phyloP scores from a whole-genome alignment of 495 filamentous ascomycete species.

The Aspergillus campestris region DNA sequence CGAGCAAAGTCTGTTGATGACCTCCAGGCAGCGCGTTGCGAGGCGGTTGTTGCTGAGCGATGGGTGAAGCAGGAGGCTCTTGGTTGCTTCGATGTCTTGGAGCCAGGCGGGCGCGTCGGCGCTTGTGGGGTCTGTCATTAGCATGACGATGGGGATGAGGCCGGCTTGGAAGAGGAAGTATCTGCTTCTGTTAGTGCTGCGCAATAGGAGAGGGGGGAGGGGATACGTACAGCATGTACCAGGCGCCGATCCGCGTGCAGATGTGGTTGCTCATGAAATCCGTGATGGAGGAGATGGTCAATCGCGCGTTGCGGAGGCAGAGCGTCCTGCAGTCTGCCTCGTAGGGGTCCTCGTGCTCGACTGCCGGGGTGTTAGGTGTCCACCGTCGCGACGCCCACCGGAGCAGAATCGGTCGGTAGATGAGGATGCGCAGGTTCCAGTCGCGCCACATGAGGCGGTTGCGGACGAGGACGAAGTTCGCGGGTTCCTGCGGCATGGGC shows the following conservation, averaged over 20 bases:
- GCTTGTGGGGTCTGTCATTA: constrained; percentile 40
- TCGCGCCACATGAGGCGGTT: constrained; percentile 41
- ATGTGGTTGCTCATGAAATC: constrained; percentile 36
- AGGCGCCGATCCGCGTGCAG: constrained; percentile 37
- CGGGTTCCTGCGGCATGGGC: constrained; percentile 21
- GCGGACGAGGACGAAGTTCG: constrained; percentile 30
- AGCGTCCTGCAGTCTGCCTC: constrained; percentile 34
- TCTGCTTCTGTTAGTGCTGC: constrained; percentile 9
- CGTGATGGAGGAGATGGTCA: constrained; percentile 37
- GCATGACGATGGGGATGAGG: constrained; percentile 41
- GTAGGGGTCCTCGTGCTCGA: constrained; percentile 29
- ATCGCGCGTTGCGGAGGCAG: constrained; percentile 35
- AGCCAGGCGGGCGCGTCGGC: constrained; percentile 36
- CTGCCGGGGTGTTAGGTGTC: constrained; percentile 26
- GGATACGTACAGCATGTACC: constrained; percentile 42
- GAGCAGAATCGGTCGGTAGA: constrained; percentile 45
- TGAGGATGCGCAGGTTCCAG: constrained; percentile 44
- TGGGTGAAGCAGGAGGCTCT: constrained; percentile 34
- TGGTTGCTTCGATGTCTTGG: constrained; percentile 40
- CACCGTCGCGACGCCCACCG: constrained; percentile 39
- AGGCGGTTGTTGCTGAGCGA: constrained; percentile 36
- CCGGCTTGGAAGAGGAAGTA: constrained; percentile 50
- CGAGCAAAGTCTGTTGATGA: constrained; percentile 37
- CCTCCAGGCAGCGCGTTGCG: constrained; percentile 35
- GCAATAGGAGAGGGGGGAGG: neutral